Conservation (phyloP, 2,329 filamentous ascomycete species). For the Colletotrichum cereale region DNA sequence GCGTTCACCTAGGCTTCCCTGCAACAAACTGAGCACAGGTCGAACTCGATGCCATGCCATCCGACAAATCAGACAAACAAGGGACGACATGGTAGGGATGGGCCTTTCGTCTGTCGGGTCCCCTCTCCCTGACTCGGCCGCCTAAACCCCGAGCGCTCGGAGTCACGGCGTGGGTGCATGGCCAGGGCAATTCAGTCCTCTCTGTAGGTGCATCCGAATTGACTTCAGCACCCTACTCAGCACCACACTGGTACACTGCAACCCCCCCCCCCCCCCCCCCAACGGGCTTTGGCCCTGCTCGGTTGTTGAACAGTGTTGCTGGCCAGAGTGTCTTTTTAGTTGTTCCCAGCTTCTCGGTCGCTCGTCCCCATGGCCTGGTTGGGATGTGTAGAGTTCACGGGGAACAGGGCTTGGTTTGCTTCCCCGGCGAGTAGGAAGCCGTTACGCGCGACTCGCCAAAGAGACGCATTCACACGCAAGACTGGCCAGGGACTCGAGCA, state of each 20-base stretch:
- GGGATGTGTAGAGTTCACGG: constrained; percentile 7
- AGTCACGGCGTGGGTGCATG: background rate
- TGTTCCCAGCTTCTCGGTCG: constrained; percentile 10
- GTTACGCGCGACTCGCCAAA: background rate
- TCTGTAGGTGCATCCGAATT: background rate
- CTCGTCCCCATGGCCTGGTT: background rate
- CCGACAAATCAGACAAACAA: constrained; percentile 12
- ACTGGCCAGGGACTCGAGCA: background rate
- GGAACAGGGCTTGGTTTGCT: constrained; percentile 25
- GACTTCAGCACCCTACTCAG: background rate
- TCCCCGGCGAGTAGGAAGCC: constrained; percentile 28
- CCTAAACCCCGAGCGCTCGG: background rate
- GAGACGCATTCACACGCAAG: constrained; percentile 1
- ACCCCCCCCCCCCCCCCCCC: too few relatives aligned
- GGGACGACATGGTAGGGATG: background rate
- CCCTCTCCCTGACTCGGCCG: background rate
- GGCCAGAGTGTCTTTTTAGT: background rate
- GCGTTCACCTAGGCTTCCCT: background rate
- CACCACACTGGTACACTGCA: background rate
- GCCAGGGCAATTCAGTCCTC: background rate
- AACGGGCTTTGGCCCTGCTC: background rate
- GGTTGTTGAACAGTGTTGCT: background rate
- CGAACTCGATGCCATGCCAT: constrained; percentile 8
- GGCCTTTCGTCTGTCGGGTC: background rate
- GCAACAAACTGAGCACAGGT: background rate